Evolutionary conservation across 805 yeast genomes (phyloP).

Genomic region (Suhomyces prunicola): DNA sequence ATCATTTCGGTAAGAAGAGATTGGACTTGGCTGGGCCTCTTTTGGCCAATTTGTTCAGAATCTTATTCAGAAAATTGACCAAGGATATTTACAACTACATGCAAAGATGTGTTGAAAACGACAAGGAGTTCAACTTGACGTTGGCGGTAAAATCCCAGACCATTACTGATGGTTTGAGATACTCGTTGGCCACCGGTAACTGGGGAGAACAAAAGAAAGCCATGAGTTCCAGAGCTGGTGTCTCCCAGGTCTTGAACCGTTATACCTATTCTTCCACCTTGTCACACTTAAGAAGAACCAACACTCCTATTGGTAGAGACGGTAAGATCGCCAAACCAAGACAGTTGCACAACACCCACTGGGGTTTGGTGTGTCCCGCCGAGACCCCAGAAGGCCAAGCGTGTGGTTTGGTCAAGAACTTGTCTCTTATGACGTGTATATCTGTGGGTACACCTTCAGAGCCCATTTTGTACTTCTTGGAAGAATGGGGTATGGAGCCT

Average conservation of each 20-base stretch:
- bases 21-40: conserved; percentile 98
- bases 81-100: conserved; percentile 94
- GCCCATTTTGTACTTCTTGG: conserved; percentile 86
- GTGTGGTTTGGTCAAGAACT: conserved; percentile 96
- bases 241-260: conserved; percentile 95
- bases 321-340: conserved; percentile 99
- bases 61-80: conserved; percentile 90
- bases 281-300: conserved; percentile 97
- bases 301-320: conserved; percentile 98
- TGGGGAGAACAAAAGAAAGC: conserved; percentile 99
- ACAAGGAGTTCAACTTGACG: conserved; percentile 93
- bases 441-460: conserved; percentile 98
- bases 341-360: conserved; percentile 97
- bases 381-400: conserved; percentile 99
- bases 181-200: conserved; percentile 98
- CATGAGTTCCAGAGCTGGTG: conserved; percentile 98
- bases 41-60: conserved; percentile 91
- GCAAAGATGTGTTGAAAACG: conserved; percentile 98
- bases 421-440: conserved; percentile 94
- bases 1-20: conserved; percentile 98
- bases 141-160: conserved; percentile 97
- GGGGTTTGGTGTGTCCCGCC: conserved; percentile 99
- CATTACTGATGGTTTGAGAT: conserved; percentile 94
- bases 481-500: conserved; percentile 99
- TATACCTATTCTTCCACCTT: conserved; percentile 98